Evolutionary conservation across 129 eudicot species (phyloP).

Genomic region (Silybum marianum): DNA sequence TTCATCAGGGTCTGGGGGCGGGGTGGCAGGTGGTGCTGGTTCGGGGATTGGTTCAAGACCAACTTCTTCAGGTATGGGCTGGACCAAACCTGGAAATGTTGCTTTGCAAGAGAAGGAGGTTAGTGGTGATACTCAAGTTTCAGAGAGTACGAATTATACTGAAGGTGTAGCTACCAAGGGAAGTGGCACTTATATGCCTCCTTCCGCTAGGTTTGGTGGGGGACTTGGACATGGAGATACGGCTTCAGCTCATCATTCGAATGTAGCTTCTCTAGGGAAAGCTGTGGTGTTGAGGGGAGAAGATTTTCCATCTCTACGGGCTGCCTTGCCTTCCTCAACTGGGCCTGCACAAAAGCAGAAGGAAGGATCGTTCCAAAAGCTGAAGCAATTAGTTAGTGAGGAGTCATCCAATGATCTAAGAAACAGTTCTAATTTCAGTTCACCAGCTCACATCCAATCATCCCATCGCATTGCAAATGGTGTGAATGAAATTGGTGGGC

Average conservation of each 20-base stretch:
- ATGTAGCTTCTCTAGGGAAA: conserved; percentile 39
- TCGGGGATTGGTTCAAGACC: conserved; percentile 70
- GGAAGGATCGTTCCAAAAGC: conserved; percentile 55
- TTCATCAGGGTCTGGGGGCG: conserved; percentile 60
- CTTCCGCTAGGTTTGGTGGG: conserved; percentile 59
- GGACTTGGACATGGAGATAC: conserved; percentile 35
- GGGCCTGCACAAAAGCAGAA: conserved; percentile 65
- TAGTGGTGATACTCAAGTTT: conserved; percentile 31
- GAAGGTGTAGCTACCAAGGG: conserved; percentile 38
- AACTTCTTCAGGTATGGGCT: conserved; percentile 66
- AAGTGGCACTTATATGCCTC: conserved; percentile 61
- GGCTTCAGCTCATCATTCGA: conserved; percentile 34
- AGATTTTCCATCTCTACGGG: conserved; percentile 91
- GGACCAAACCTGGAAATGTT: conserved; percentile 77
- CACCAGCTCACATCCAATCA: conserved; percentile 49
- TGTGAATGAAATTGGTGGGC: conserved; percentile 35
- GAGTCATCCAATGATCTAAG: conserved; percentile 53
- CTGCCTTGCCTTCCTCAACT: conserved; percentile 61
- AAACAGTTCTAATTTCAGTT: conserved; percentile 36
- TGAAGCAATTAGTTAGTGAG: conserved; percentile 51
- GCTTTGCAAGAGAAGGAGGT: conserved; percentile 55
- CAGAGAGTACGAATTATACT: conserved; percentile 32
- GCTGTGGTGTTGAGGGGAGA: conserved; percentile 88
- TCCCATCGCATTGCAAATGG: conserved; percentile 38
- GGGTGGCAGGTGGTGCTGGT: conserved; percentile 60